Evolutionary conservation across 768 basidiomycete species (phyloP), one percentile per base, ranked within the genome.

Genomic region (Stropharia rugosoannulata): DNA sequence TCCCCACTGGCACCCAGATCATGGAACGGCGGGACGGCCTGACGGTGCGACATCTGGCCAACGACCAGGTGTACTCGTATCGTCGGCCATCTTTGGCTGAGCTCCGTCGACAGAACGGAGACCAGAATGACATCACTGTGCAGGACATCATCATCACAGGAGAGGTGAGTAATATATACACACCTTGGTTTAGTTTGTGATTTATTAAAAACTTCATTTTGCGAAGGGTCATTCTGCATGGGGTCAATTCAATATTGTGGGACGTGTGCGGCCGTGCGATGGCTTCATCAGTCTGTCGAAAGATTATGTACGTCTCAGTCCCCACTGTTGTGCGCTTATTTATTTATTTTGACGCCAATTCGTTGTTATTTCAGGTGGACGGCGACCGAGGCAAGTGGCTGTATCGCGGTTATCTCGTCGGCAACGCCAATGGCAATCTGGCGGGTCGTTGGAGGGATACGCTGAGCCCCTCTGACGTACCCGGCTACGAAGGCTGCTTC

Each of bases 401-500:
- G 19, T 95, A 95, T 68, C 80, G 92, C 46, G 91, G 91, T 10
- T 93, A 90, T 69, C 75, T 93, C 48, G 80, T 92, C 37, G 90
- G 89, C 6, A 80, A 84, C 54, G 68, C 71, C 15, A 76, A 88
- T 57, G 88, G 89, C 9, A 85, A 86, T 64, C 69, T 93, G 36
- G 84, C 89, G 15, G 93, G 94, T 35, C 78, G 93, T 44, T 96
- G 93, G 93, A 77, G 93, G 59, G 94, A 96, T 64, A 89, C 89
- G 3, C 68, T 90, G 43, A 93, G 84, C 47, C 83, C 85, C 0
- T 68, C 78, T 9, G 71, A 80, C 29, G 73, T 79, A 27, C 71
- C 76, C 25, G 93, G 93, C 5, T 94, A 96, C 65, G 94, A 96
- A 73, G 94, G 93, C 3, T 90, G 86, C 67, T 93, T 90, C 67